Percentiles rank a stretch among this genome's conserved stretches.
These are phyloP conservation scores for Escovopsis sp. DNA, from an alignment of 2,329 filamentous ascomycete species.

Conservation along the genomic window DNA sequence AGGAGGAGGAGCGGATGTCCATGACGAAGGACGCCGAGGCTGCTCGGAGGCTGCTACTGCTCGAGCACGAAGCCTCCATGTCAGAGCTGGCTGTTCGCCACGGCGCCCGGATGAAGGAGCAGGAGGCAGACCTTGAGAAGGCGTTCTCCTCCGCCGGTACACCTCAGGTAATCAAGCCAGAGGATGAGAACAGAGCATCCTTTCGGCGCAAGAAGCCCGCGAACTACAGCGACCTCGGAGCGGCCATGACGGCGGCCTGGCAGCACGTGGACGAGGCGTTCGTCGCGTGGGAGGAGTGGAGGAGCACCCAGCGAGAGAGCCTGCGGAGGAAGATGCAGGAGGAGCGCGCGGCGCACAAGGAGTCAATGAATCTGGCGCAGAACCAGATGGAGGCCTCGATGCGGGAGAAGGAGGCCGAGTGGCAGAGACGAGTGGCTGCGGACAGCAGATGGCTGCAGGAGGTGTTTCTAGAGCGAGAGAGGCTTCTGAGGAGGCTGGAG, in stretches of 20 bases:
- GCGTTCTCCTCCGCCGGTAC: conserved; percentile 29
- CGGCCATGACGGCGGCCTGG: conserved; percentile 21
- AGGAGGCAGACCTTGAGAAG: conserved; percentile 19
- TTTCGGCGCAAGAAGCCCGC: conserved; percentile 22
- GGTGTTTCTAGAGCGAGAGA: conserved; percentile 28
- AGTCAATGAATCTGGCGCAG: conserved; percentile 27
- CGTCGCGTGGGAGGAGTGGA: conserved; percentile 26
- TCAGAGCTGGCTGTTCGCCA: conserved; percentile 14
- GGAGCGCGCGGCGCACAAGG: conserved; percentile 23
- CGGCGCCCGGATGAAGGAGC: conserved; percentile 16
- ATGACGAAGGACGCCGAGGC: conserved; percentile 12
- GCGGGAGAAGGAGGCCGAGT: conserved; percentile 17
- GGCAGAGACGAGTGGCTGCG: conserved; percentile 21
- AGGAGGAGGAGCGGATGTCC: conserved; percentile 20
- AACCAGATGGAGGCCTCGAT: conserved; percentile 15
- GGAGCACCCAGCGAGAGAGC: conserved; percentile 23
- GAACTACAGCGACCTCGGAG: conserved; percentile 16
- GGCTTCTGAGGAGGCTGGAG: conserved; percentile 28
- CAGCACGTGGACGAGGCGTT: conserved; percentile 27
- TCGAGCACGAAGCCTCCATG: conserved; percentile 20
- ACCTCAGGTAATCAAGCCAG: conserved; percentile 26
- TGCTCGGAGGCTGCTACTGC: conserved; percentile 16
- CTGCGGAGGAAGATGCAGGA: conserved; percentile 24
- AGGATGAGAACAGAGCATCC: conserved; percentile 28
- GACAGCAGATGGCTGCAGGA: conserved; percentile 34